Evolutionary conservation across 257 asterid genomes (phyloP).

Genomic region (Primulina eburnea): DNA sequence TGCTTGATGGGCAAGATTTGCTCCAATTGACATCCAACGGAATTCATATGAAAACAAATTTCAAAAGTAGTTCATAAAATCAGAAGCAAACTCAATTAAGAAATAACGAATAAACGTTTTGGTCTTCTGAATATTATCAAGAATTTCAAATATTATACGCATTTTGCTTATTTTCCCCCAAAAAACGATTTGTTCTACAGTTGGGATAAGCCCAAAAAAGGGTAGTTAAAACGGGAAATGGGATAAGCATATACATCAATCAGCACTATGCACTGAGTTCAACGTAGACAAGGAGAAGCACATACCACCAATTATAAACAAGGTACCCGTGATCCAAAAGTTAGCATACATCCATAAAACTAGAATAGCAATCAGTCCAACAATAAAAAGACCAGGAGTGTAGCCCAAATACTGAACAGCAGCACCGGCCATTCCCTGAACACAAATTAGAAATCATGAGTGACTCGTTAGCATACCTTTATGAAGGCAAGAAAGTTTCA

Average conservation of each 20-base stretch:
- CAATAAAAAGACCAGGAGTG: conserved; percentile 95
- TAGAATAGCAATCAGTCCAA: conserved; percentile 85
- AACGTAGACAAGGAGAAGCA: conserved; percentile 25
- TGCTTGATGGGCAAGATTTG: not conserved
- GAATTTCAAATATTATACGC: not conserved
- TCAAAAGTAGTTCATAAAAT: conserved; percentile 13
- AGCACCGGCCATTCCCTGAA: conserved; percentile 91
- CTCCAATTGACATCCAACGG: not conserved
- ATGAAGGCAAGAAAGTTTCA: conserved; percentile 15
- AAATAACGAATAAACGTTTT: conserved; percentile 13
- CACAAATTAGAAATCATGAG: conserved; percentile 33
- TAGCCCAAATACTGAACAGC: conserved; percentile 94
- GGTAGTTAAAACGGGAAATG: conserved; percentile 3
- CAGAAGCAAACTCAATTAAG: conserved; percentile 9
- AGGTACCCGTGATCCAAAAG: conserved; percentile 94
- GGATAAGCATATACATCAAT: conserved; percentile 6
- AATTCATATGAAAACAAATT: conserved; percentile 2
- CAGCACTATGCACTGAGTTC: conserved; percentile 11
- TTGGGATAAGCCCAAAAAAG: conserved; percentile 3
- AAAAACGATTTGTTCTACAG: not conserved
- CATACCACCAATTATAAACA: conserved; percentile 97
- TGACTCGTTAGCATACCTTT: conserved; percentile 12
- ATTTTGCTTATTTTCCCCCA: not conserved
- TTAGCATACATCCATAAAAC: conserved; percentile 97
- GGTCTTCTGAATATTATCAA: conserved; percentile 16